Evolutionary conservation across 805 yeast species (phyloP).

Genomic region (Ogataea trehaloabstinens): DNA sequence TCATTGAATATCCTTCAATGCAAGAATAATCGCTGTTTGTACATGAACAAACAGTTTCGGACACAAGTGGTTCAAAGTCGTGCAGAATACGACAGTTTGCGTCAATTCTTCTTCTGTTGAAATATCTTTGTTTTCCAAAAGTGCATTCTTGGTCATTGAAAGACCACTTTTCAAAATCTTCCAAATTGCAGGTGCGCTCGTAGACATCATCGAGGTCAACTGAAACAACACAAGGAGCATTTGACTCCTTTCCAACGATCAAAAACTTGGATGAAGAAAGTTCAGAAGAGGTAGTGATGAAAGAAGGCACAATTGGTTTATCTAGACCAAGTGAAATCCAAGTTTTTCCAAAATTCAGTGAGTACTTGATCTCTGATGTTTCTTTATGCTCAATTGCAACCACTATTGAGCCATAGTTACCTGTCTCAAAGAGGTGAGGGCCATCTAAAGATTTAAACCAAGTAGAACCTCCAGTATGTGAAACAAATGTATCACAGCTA

Average conservation of each 20-base stretch:
- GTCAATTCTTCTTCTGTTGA: conserved; percentile 53
- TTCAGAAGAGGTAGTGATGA: conserved; percentile 52
- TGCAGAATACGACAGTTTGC: conserved; percentile 53
- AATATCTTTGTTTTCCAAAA: conserved; percentile 58
- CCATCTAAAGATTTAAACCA: conserved; percentile 61
- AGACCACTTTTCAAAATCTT: conserved; percentile 59
- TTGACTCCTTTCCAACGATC: conserved; percentile 36
- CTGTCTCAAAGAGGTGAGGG: conserved; percentile 53
- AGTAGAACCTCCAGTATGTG: conserved; percentile 65
- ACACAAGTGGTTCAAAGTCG: conserved; percentile 35
- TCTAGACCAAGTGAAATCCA: conserved; percentile 52
- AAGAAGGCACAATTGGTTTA: conserved; percentile 37
- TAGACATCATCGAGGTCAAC: conserved; percentile 43
- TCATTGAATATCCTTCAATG: conserved; percentile 40
- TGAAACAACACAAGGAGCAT: conserved; percentile 38
- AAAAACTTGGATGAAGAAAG: conserved; percentile 63
- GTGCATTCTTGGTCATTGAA: conserved; percentile 39
- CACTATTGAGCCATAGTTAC: conserved; percentile 70
- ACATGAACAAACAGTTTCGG: conserved; percentile 55
- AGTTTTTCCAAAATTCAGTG: conserved; percentile 63
- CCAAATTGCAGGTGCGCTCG: conserved; percentile 20
- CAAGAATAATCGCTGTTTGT: conserved; percentile 60
- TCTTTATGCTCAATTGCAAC: conserved; percentile 44
- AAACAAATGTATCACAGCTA: conserved; percentile 49
- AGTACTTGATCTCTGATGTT: conserved; percentile 42